Conservation (phyloP, 2,329 filamentous ascomycete genomes). For the Falciphora oryzae region DNA sequence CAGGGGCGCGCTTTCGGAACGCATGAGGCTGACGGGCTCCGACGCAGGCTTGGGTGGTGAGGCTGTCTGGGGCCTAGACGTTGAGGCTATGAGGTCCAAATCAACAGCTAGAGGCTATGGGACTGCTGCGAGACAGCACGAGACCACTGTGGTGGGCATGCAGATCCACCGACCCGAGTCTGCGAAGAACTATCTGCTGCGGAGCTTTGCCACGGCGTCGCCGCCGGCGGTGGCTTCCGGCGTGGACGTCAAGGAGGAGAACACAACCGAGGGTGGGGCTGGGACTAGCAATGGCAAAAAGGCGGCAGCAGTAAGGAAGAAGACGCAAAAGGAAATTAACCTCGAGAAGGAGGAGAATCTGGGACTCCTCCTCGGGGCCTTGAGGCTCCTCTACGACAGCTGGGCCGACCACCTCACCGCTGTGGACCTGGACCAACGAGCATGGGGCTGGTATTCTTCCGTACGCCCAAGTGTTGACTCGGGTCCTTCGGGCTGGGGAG, state of each 20-base stretch:
- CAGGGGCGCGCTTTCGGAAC: constrained; percentile 47
- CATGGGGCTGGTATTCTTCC: constrained; percentile 77
- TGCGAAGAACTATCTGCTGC: constrained; percentile 54
- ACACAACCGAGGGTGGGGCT: constrained; percentile 5
- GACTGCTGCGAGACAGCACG: constrained; percentile 21
- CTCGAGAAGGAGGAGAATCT: constrained; percentile 65
- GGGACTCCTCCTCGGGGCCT: constrained; percentile 60
- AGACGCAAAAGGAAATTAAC: constrained; percentile 44
- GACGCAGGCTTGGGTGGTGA: constrained; percentile 40
- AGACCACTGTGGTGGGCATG: constrained; percentile 44
- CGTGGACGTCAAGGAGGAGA: constrained; percentile 4
- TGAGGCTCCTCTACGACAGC: constrained; percentile 67
- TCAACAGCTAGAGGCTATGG: constrained; percentile 20
- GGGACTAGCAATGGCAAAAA: constrained; percentile 14
- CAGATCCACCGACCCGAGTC: constrained; percentile 70
- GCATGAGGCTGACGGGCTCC: constrained; percentile 36
- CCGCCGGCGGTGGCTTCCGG: constrained; percentile 14
- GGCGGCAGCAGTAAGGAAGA: constrained; percentile 33
- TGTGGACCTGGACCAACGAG: constrained; percentile 66
- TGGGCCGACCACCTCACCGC: constrained; percentile 61
- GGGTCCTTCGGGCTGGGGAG: constrained; percentile 76
- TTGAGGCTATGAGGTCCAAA: constrained; percentile 42
- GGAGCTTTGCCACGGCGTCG: constrained; percentile 50
- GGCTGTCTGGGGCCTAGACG: constrained; percentile 55
- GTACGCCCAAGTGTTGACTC: constrained; percentile 70